phyloP scores from a whole-genome alignment of 176 grass and related monocot species.

The Sorghum bicolor region Sorghum_bicolor_NCBIv3 NC_012876.2:6585001-6585500 shows the following conservation, averaged over 20 bases:
- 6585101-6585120: not conserved
- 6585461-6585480: conserved; percentile 32
- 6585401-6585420: not conserved
- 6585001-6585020: conserved; percentile 86
- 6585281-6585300: conserved; percentile 35
- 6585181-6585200: conserved; percentile 99
- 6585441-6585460: conserved; percentile 43
- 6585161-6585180: conserved; percentile 78
- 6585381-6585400: not conserved
- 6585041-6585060: not conserved
- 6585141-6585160: not conserved
- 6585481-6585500: conserved; percentile 52
- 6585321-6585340: conserved; percentile 4
- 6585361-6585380: not conserved
- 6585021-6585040: not conserved
- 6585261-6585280: conserved; percentile 43
- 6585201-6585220: conserved; percentile 91
- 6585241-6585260: conserved; percentile 98
- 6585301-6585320: conserved; percentile 21
- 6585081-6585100: not conserved
- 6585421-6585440: conserved; percentile 32
- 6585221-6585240: conserved; percentile 93
- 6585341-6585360: conserved; percentile 17
- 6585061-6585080: not conserved
- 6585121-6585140: not conserved